Evolutionary conservation across 1,139 yeast species (phyloP), one percentile per base, ranked within the genome.

Genomic region (Pneumocystis canis): DNA sequence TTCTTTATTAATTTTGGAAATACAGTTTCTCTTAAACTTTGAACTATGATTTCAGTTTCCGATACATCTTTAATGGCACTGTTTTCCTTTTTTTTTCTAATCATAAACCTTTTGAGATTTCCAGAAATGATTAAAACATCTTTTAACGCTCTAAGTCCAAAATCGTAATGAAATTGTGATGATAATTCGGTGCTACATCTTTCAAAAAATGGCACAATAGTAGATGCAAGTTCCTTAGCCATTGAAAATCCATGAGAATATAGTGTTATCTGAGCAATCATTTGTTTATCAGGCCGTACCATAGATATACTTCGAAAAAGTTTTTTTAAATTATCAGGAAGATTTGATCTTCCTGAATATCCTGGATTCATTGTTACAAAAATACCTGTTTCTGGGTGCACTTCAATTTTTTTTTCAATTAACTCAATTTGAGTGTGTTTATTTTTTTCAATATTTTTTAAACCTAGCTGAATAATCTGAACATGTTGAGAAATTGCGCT

Each of bases 331-430:
- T 90, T 92, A 65, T 90, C 96, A 0, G 98, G 98, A 14, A 92
- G 75, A 39, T 79, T 79, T 18, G 87, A 80, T 72, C 98, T 80
- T 0, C 97, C 97, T 31, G 83, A 84, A 71, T 92, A 92, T 1
- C 82, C 86, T 1, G 97, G 97, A 71, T 92, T 92, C 87, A 89
- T 86, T 0, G 98, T 92, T 1, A 90, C 83, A 71, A 90, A 90
- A 0, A 92, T 76, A 0, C 95, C 67, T 30, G 69, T 79, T 54
- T 80, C 80, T 0, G 75, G 71, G 63, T 81, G 73, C 1, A 88
- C 78, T 0, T 68, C 64, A 1, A 82, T 68, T 2, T 69, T 67
- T 59, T 79, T 78, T 0, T 82, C 84, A 9, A 83, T 74, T 1
- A 89, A 71, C 37, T 79, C 80, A n/a, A 84, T 75, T 1, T 69